These are phyloP conservation scores for Actinomucor elegans DNA, from an alignment of 371 early-diverging fungal species.

Conservation along the genomic window DNA sequence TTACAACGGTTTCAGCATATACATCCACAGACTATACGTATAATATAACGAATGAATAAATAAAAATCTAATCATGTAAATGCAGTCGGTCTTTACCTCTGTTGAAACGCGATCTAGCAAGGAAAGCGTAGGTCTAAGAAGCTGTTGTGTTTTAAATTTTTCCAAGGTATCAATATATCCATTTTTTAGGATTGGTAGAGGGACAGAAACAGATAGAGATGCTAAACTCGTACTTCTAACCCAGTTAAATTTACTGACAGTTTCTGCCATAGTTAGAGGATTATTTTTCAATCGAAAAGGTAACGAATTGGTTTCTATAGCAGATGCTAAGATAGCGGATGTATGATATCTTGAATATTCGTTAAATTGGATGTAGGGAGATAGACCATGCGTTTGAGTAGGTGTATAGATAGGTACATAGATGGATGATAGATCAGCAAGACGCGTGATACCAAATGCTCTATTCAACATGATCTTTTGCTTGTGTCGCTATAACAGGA, in stretches of 20 bases:
- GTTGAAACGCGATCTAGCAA: constrained; percentile 4
- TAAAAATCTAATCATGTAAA: not conserved
- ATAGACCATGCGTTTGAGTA: constrained; percentile 22
- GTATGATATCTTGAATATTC: constrained; percentile 59
- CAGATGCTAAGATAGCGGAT: constrained; percentile 65
- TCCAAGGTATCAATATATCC: constrained; percentile 19
- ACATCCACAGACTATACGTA: constrained; percentile 10
- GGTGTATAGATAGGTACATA: constrained; percentile 61
- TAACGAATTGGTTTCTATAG: constrained; percentile 62
- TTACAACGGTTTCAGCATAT: constrained; percentile 32
- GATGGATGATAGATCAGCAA: constrained; percentile 51
- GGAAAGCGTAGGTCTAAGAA: constrained; percentile 7
- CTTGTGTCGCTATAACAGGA: constrained; percentile 27
- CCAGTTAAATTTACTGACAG: constrained; percentile 47
- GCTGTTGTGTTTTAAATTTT: constrained; percentile 2
- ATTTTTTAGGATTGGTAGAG: constrained; percentile 41
- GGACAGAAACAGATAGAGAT: constrained; percentile 43
- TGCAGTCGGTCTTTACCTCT: not conserved
- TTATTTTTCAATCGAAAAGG: constrained; percentile 53
- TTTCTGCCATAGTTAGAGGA: constrained; percentile 38
- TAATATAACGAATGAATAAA: not conserved
- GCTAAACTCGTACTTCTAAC: constrained; percentile 47
- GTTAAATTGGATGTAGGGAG: constrained; percentile 27
- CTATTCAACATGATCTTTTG: constrained; percentile 50
- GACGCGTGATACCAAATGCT: constrained; percentile 43